These are phyloP conservation scores for Scheffersomyces quercinus DNA, from an alignment of 1,139 yeast species.

Conservation along the genomic window DNA sequence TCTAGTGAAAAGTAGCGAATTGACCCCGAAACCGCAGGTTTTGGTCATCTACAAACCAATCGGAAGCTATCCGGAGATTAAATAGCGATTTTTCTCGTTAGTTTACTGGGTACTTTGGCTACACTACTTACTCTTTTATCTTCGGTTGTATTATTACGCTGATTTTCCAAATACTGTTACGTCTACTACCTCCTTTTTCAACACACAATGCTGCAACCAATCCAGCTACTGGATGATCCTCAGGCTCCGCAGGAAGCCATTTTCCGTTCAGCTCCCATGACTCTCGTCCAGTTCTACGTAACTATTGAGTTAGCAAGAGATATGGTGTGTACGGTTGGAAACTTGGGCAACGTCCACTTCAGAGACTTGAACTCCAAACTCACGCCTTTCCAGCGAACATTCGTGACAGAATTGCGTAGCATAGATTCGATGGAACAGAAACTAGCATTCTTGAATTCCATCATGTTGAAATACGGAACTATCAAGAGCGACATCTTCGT, in stretches of 20 bases:
- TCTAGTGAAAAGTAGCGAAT: too few species aligned
- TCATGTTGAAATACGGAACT: slow-evolving; percentile 18
- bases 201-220: background rate
- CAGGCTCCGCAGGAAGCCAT: slow-evolving; percentile 11
- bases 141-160: too few species aligned
- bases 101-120: too few species aligned
- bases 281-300: slow-evolving; percentile 84
- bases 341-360: slow-evolving; percentile 81
- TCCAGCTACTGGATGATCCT: background rate
- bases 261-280: slow-evolving; percentile 86
- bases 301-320: slow-evolving; percentile 92
- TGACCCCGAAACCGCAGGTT: too few species aligned
- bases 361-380: slow-evolving; percentile 81
- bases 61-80: too few species aligned
- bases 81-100: too few species aligned
- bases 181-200: too few species aligned
- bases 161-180: too few species aligned
- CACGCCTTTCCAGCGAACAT: slow-evolving; percentile 84
- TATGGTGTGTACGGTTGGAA: slow-evolving; percentile 79
- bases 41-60: too few species aligned
- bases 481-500: slow-evolving; percentile 14
- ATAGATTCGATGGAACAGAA: slow-evolving; percentile 34
- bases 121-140: too few species aligned
- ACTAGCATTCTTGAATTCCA: slow-evolving; percentile 22
- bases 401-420: slow-evolving; percentile 75